Percentiles rank a stretch among this genome's conserved stretches.
Evolutionary conservation across 2,329 filamentous ascomycete species (phyloP).

Genomic region (Macroventuria anomochaeta): DNA sequence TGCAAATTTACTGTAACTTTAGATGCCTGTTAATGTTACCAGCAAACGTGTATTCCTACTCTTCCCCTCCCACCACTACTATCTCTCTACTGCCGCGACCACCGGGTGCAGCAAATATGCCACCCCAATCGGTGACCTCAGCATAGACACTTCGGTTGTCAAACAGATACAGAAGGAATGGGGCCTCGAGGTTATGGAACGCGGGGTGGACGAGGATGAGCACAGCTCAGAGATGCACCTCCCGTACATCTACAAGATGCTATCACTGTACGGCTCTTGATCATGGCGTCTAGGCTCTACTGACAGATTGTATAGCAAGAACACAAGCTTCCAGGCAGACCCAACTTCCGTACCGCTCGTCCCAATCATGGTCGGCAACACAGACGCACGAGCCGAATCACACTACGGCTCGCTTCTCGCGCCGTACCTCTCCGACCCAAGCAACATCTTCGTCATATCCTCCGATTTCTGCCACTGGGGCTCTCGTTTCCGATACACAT

Average conservation of each 20-base stretch:
- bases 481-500: constrained; percentile 78
- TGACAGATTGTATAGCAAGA: constrained; percentile 28
- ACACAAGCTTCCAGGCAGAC: constrained; percentile 39
- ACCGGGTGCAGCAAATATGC: constrained; percentile 73
- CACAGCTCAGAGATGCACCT: constrained; percentile 98
- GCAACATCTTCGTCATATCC: constrained; percentile 84
- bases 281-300: not conserved
- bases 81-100: constrained; percentile 77
- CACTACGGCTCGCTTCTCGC: constrained; percentile 73
- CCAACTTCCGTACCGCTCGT: constrained; percentile 75
- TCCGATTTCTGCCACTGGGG: constrained; percentile 99
- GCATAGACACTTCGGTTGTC: constrained; percentile 66
- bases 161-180: constrained; percentile 50
- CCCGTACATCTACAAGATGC: constrained; percentile 86
- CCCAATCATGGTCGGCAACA: constrained; percentile 85
- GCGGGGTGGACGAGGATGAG: constrained; percentile 74
- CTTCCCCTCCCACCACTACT: constrained; percentile 89
- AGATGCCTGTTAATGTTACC: constrained; percentile 1
- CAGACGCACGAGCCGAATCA: constrained; percentile 69
- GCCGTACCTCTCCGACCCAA: constrained; percentile 76
- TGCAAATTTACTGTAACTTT: constrained; percentile 1
- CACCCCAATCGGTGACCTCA: constrained; percentile 76
- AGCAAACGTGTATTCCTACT: constrained; percentile 90
- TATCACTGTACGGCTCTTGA: constrained; percentile 54
- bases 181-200: constrained; percentile 61